Base-by-base conservation (phyloP, 768 basidiomycete genomes). In the Pleurotus eryngii region DNA sequence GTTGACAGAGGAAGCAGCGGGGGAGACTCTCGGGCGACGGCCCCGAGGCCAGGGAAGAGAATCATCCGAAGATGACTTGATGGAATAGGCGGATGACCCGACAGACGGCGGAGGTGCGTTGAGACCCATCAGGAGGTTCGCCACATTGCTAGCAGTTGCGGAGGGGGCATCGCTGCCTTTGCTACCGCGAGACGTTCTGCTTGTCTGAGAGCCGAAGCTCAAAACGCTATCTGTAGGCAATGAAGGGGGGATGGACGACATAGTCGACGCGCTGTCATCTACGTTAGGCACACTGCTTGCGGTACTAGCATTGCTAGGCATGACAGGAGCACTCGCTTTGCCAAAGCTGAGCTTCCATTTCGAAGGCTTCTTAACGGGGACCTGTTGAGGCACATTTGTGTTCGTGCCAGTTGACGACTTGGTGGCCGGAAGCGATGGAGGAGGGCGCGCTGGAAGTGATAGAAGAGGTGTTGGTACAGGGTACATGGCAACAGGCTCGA, bases 331-430 rank as follows among this genome's bases (percentile, higher is more conserved):
- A 62, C 69, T 79, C 65, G 72, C 76, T 74, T 84, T 86, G 60
- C 89, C 78, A 70, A 92, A 89, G 63, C 85, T 77, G 64, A 90
- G 77, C 72, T 88, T 90, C 90, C 93, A 87, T 66, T 86, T 91
- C n/a, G 88, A 91, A 54, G 89, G 77, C 76, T 93, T 93, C 78
- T 92, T 93, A 57, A 70, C 62, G 61, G 51, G 37, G 12, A n/a
- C 51, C 27, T 50, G 18, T 37, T n/a, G 51, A 2, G 24, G 43
- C 15, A 11, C 20, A 22, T n/a, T 45, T 15, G 51, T 54, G 39
- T 54, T 42, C 15, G 51, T 40, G 22, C 67, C 63, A 57, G 61
- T 69, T 57, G 55, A 55, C 4, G 67, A 27, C 56, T 74, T 66
- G 61, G 80, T 75, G 35, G 80, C 74, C 22, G 82, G 73, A 5